Evolutionary conservation across 345 rosid species (phyloP).

Genomic region (Kernera saxatilis): DNA sequence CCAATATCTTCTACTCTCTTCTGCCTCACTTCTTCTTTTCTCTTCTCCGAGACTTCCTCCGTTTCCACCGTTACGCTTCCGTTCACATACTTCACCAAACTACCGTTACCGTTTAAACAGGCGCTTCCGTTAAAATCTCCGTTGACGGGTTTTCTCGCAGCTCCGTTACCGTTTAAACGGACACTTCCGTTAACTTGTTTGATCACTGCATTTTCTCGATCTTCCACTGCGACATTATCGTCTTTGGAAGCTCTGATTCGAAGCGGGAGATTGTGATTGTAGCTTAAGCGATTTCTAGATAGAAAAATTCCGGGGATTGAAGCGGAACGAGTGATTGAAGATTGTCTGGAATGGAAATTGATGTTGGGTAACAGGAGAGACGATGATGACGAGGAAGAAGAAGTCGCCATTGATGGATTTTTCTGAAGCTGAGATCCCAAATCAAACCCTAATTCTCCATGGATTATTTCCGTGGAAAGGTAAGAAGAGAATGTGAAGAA

Average conservation of each 20-base stretch:
- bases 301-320: slow-evolving; percentile 28
- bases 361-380: slow-evolving; percentile 44
- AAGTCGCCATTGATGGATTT: slow-evolving; percentile 38
- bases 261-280: neutral
- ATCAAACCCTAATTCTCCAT: neutral
- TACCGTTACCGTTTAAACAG: slow-evolving; percentile 44
- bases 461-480: neutral
- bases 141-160: slow-evolving; percentile 7
- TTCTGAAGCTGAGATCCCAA: neutral
- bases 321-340: slow-evolving; percentile 15
- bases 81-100: slow-evolving; percentile 59
- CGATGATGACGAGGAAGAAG: slow-evolving; percentile 19
- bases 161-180: slow-evolving; percentile 39
- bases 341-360: slow-evolving; percentile 37
- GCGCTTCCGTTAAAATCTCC: slow-evolving; percentile 27
- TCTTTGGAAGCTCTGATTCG: slow-evolving; percentile 47
- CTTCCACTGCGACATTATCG: slow-evolving; percentile 46
- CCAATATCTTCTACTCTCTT: slow-evolving; percentile 93
- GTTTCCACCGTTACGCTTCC: slow-evolving; percentile 23
- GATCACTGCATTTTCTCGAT: slow-evolving; percentile 39
- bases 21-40: slow-evolving; percentile 62
- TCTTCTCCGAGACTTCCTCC: slow-evolving; percentile 19
- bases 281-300: slow-evolving; percentile 3
- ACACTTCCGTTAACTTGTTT: slow-evolving; percentile 31
- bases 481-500: slow-evolving; percentile 4